phyloP scores from a whole-genome alignment of 2,329 filamentous ascomycete genomes.

The Clonostachys solani region DNA sequence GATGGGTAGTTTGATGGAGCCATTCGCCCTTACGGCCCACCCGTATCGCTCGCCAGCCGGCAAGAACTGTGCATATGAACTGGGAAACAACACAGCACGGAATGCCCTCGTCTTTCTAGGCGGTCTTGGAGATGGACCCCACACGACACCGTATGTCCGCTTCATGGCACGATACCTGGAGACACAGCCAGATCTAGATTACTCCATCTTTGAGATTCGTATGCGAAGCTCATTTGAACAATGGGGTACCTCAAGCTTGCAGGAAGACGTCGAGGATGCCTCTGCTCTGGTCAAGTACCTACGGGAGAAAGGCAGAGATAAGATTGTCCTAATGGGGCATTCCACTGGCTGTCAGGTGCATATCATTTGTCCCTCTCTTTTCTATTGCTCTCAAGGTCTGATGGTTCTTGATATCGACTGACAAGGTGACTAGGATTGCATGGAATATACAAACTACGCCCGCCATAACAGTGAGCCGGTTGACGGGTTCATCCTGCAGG shows the following conservation, averaged over 20 bases:
- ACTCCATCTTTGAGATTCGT: conserved; percentile 53
- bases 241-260: conserved; percentile 45
- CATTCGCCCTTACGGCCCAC: conserved; percentile 41
- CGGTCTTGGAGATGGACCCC: conserved; percentile 66
- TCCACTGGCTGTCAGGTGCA: conserved; percentile 54
- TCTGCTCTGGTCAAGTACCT: conserved; percentile 49
- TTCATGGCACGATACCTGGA: conserved; percentile 38
- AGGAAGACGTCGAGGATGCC: conserved; percentile 50
- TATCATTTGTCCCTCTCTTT: background rate
- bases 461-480: conserved; percentile 46
- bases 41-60: conserved; percentile 34
- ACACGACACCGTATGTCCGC: conserved; percentile 56
- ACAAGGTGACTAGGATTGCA: conserved; percentile 40
- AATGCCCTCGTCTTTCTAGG: conserved; percentile 68
- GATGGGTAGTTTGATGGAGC: conserved; percentile 5
- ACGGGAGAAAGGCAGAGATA: conserved; percentile 41
- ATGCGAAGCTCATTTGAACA: conserved; percentile 49
- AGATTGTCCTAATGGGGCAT: conserved; percentile 52
- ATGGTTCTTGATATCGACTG: background rate
- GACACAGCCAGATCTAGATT: conserved; percentile 28
- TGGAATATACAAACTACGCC: conserved; percentile 44
- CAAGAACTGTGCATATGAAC: conserved; percentile 40
- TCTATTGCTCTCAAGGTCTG: background rate
- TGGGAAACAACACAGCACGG: conserved; percentile 29
- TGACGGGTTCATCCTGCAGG: conserved; percentile 77